Evolutionary conservation across 192 early-diverging fungal genomes (phyloP).

Genomic region (Coemansia sp.): DNA sequence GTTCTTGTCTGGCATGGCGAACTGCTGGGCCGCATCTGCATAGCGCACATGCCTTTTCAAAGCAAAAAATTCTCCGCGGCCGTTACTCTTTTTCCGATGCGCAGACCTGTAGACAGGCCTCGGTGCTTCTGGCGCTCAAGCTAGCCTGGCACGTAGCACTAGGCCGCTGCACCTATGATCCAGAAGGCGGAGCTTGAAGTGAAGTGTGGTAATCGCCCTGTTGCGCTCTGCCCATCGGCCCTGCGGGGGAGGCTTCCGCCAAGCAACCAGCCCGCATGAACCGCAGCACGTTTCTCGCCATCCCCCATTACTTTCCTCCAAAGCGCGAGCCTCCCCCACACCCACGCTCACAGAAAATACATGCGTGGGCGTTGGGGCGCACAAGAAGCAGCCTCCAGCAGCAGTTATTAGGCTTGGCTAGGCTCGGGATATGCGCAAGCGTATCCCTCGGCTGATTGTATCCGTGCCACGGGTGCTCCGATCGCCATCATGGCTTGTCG

Average conservation of each 20-base stretch:
- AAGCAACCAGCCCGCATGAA: not conserved
- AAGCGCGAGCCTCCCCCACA: not conserved
- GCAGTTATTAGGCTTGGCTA: not conserved
- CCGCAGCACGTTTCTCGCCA: not conserved
- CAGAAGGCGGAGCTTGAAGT: not conserved
- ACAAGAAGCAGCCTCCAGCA: not conserved
- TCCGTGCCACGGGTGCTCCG: not conserved
- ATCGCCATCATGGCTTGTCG: not conserved
- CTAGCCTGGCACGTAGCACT: not conserved
- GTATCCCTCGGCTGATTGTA: not conserved
- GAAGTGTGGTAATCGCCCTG: not conserved
- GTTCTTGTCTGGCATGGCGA: not conserved
- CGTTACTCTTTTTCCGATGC: constrained; percentile 1
- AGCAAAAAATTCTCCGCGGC: not conserved
- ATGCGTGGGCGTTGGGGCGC: not conserved
- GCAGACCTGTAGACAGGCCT: not conserved
- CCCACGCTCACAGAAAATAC: not conserved
- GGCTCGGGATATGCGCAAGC: not conserved
- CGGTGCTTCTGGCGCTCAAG: not conserved
- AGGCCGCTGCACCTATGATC: not conserved
- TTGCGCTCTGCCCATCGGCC: not conserved
- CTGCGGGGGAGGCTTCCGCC: not conserved
- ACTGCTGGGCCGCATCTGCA: constrained; percentile 8
- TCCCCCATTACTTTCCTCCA: not conserved
- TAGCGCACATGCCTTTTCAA: constrained; percentile 8